These are phyloP conservation scores for Chytriomyces confervae DNA, from an alignment of 192 early-diverging fungal species.

Conservation along the genomic window DNA sequence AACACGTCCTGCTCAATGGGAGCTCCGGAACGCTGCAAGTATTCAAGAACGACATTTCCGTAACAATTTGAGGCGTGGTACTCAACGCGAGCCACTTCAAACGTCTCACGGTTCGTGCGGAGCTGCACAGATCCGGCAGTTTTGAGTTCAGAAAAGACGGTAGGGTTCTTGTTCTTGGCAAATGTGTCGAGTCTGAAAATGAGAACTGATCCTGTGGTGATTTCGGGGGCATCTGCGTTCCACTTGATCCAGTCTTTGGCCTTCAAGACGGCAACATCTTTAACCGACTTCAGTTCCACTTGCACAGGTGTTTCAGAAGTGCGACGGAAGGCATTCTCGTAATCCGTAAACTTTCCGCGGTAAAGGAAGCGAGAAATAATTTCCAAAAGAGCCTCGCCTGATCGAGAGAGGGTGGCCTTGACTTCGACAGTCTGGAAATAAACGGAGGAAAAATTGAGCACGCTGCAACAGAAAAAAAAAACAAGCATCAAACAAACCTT, in stretches of 20 bases:
- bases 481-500: slow-evolving; percentile 52
- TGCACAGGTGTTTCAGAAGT: slow-evolving; percentile 81
- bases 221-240: slow-evolving; percentile 65
- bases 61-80: slow-evolving; percentile 74
- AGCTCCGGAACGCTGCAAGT: slow-evolving; percentile 82
- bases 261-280: slow-evolving; percentile 89
- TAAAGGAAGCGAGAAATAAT: slow-evolving; percentile 91
- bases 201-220: slow-evolving; percentile 65
- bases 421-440: slow-evolving; percentile 74
- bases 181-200: slow-evolving; percentile 81
- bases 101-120: slow-evolving; percentile 53
- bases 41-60: slow-evolving; percentile 90
- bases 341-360: slow-evolving; percentile 88
- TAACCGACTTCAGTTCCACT: slow-evolving; percentile 70
- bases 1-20: slow-evolving; percentile 87
- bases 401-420: slow-evolving; percentile 70
- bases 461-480: slow-evolving; percentile 1
- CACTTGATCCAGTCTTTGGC: slow-evolving; percentile 90
- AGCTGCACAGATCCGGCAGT: slow-evolving; percentile 64
- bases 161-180: slow-evolving; percentile 63
- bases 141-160: slow-evolving; percentile 70
- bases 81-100: slow-evolving; percentile 81
- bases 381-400: slow-evolving; percentile 78
- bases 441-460: background rate
- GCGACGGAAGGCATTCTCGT: slow-evolving; percentile 84